Conservation (phyloP, 768 basidiomycete species). For the Suillus luteus region DNA sequence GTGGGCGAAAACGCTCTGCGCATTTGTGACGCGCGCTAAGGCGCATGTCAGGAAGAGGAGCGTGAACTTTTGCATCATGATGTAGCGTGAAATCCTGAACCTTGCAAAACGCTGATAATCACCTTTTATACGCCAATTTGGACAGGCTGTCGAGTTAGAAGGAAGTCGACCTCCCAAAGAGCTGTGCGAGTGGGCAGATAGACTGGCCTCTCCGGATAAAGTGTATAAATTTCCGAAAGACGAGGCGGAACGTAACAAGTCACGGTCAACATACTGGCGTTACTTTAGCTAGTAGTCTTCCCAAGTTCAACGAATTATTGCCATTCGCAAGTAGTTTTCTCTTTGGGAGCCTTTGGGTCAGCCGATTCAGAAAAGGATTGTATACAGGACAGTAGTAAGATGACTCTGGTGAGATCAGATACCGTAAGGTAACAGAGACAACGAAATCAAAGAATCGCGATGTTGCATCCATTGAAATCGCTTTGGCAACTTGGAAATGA, state of each 20-base stretch:
- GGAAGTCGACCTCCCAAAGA: not conserved
- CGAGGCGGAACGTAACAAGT: not conserved
- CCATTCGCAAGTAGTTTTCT: not conserved
- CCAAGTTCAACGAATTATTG: not conserved
- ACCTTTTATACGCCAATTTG: not conserved
- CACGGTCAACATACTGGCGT: not conserved
- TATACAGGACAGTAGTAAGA: not conserved
- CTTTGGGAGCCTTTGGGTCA: not conserved
- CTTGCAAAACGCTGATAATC: not conserved
- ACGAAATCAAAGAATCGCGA: not conserved
- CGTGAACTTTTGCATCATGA: not conserved
- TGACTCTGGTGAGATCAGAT: not conserved
- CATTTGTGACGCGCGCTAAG: not conserved
- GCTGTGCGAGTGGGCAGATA: not conserved
- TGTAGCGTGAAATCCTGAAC: not conserved
- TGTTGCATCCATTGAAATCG: not conserved
- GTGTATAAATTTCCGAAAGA: not conserved
- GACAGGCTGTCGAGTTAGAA: not conserved
- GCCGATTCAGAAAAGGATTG: not conserved
- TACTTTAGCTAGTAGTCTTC: not conserved
- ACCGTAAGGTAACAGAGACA: not conserved
- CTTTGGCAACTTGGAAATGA: not conserved
- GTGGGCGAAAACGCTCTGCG: slow-evolving; percentile 15
- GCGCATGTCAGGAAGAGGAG: not conserved
- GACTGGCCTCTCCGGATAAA: not conserved